These are phyloP conservation scores for Cucurbita ficifolia DNA, from an alignment of 306 rosid species.

Conservation along the genomic window DNA sequence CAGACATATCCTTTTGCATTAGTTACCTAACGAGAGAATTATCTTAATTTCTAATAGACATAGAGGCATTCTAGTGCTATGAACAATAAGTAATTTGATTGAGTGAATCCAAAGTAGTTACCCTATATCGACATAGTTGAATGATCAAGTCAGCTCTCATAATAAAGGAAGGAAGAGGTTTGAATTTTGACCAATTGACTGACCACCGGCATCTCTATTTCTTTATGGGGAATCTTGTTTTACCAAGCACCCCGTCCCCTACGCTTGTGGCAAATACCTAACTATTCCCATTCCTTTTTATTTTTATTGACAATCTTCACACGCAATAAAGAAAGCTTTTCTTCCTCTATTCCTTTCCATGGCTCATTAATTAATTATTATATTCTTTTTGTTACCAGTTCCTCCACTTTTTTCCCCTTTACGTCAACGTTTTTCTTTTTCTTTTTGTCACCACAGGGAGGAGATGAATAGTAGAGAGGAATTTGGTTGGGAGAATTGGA, in stretches of 20 bases:
- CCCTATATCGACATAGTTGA: no score
- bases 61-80: no score
- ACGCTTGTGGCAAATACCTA: background rate
- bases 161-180: background rate
- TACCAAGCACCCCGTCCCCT: background rate
- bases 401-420: background rate
- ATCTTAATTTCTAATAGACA: no score
- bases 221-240: background rate
- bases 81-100: no score
- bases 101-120: no score
- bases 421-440: background rate
- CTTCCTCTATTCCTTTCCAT: background rate
- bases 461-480: background rate
- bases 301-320: background rate
- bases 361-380: background rate
- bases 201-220: background rate
- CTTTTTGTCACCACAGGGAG: background rate
- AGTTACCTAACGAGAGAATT: no score
- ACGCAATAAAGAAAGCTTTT: background rate
- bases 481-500: background rate
- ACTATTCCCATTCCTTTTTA: background rate
- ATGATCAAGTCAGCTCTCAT: no score
- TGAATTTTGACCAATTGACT: background rate
- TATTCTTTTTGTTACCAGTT: background rate
- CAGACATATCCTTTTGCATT: no score